A percentile compares a stretch with the other conserved stretches of the same genome.
phyloP scores from a whole-genome alignment of 257 asterid species.

The Solanum lignicaule region DNA sequence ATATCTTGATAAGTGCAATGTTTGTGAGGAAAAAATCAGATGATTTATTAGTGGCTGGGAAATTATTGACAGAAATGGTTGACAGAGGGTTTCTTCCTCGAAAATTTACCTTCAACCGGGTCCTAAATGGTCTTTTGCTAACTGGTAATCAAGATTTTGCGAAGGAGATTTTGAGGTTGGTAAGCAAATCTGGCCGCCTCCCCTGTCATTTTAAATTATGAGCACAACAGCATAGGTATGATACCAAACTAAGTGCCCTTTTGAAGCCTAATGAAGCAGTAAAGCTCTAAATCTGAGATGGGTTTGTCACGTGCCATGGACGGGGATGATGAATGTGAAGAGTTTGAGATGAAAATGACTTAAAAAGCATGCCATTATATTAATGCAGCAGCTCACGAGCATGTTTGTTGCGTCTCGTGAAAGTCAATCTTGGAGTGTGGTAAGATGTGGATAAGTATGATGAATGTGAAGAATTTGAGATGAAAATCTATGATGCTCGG shows the following conservation, averaged over 20 bases:
- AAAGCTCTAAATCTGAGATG: background rate
- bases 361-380: background rate
- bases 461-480: background rate
- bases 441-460: background rate
- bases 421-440: background rate
- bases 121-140: conserved; percentile 74
- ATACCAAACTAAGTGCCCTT: background rate
- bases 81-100: conserved; percentile 76
- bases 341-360: background rate
- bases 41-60: conserved; percentile 73
- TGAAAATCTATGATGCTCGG: background rate
- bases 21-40: conserved; percentile 68
- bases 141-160: conserved; percentile 88
- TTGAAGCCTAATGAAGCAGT: background rate
- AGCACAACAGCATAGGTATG: background rate
- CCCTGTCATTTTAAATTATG: conserved; percentile 59
- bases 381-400: background rate
- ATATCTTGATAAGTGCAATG: conserved; percentile 73
- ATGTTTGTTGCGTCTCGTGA: background rate
- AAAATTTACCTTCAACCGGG: conserved; percentile 63
- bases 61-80: conserved; percentile 77
- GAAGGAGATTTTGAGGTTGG: conserved; percentile 55
- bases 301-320: background rate
- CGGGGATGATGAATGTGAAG: background rate
- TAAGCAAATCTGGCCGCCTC: conserved; percentile 44